A percentile compares a stretch with the other conserved stretches of the same genome.
phyloP scores from a whole-genome alignment of 331 rosid species.

The Malus hybrid region DNA sequence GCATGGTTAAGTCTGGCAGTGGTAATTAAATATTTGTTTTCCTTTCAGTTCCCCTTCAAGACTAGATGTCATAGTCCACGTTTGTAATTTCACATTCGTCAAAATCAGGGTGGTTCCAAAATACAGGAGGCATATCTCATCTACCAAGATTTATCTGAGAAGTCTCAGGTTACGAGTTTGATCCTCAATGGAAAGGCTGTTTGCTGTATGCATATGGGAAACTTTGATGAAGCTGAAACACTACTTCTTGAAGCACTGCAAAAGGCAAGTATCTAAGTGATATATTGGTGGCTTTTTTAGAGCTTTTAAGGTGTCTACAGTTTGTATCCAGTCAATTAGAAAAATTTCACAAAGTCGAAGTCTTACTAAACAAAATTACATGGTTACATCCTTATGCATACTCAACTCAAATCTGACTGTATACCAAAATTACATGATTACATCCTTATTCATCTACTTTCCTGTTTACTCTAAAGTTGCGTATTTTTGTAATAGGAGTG shows the following conservation, averaged over 20 bases:
- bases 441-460: not conserved
- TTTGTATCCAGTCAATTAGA: not conserved
- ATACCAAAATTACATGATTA: not conserved
- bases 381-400: not conserved
- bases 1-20: slow-evolving; percentile 93
- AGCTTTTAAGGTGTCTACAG: not conserved
- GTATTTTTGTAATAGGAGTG: not conserved
- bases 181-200: slow-evolving; percentile 96
- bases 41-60: not conserved
- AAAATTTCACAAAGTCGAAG: not conserved
- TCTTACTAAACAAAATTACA: not conserved
- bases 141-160: slow-evolving; percentile 98
- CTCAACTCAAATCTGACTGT: not conserved
- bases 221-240: slow-evolving; percentile 95
- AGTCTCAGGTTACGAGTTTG: slow-evolving; percentile 84
- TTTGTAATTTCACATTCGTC: slow-evolving; percentile 5
- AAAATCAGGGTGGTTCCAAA: slow-evolving; percentile 87
- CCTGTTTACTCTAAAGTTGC: not conserved
- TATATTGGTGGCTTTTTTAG: not conserved
- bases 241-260: slow-evolving; percentile 87
- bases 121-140: slow-evolving; percentile 94
- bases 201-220: slow-evolving; percentile 98
- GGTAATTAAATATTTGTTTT: slow-evolving; percentile 32
- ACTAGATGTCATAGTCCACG: not conserved
- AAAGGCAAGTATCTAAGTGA: slow-evolving; percentile 48